Evolutionary conservation across 495 filamentous ascomycete species (phyloP), one percentile per base, ranked within the genome.

Genomic region (Penicillium alfredii): DNA sequence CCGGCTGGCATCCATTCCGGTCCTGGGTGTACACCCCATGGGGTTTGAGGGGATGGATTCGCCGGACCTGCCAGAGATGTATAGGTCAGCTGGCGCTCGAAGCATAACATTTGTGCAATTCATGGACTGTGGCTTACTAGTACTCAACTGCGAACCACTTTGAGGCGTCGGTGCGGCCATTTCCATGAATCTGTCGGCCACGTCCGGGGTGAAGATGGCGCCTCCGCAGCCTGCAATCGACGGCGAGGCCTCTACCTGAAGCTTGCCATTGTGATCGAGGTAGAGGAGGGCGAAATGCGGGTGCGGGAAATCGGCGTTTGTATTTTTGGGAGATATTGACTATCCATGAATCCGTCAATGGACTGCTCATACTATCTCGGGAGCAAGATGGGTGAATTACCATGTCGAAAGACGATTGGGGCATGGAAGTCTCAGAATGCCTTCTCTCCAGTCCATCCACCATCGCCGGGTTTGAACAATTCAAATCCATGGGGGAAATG

Each of bases 271-370:
- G 10, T 58, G 53, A 33, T 69, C 58, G 15, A 66, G 47, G 32
- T 60, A 69, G 28, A 69, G 55, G 36, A 68, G 38, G 17, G 62
- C 63, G 26, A 58, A 69, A 30, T 68, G 66, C 1, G 58, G 49
- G 14, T 63, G 61, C 13, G 56, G 55, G 20, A 59, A 38, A 10
- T 51, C 42, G 6, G 51, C 19, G 21, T 39, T 35, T 15, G 45
- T 21, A 35, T 52, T 44, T 24, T 48, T 33, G 13, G 38, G 31
- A 43, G 46, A 34, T 19, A 47, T 43, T 15, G 49, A 36, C 53
- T 56, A 36, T 23, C 31, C 10, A 25, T 24, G 22, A 14, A 8
- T 7, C 8, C 14, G 22, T 17, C 16, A 23, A 12, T 14, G 9
- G 15, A 32, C 24, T 8, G 15, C 13, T 27, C 20, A 4, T 13